Percentiles rank a stretch among this genome's conserved stretches.
These are phyloP conservation scores for Rubia occidens DNA, from an alignment of 305 asterid genomes.

Conservation along the genomic window DNA sequence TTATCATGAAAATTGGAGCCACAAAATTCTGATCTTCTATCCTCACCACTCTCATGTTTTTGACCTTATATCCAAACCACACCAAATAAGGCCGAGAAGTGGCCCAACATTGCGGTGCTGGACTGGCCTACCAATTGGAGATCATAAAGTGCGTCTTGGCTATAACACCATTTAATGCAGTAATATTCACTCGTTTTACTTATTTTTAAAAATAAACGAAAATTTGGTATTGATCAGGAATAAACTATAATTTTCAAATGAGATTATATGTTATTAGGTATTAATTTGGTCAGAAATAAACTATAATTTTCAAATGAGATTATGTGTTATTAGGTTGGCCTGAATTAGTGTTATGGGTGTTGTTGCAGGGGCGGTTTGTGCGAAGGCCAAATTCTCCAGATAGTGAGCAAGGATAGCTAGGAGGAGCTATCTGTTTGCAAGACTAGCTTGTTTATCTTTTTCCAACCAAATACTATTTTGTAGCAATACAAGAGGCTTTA, in stretches of 20 bases:
- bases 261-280: too few relatives aligned
- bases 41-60: background rate
- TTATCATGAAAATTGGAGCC: background rate
- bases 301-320: too few relatives aligned
- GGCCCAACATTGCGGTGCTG: background rate
- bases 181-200: background rate
- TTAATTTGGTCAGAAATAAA: too few relatives aligned
- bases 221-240: too few relatives aligned
- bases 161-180: background rate
- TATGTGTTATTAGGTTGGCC: background rate
- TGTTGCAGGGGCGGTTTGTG: constrained; percentile 68
- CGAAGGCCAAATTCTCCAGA: constrained; percentile 55
- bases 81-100: background rate
- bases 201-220: too few relatives aligned
- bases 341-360: constrained; percentile 7
- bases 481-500: background rate
- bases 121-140: background rate
- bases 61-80: background rate
- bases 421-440: background rate
- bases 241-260: too few relatives aligned
- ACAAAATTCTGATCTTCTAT: constrained; percentile 1
- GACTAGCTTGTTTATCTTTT: background rate
- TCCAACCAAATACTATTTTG: background rate
- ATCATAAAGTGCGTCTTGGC: background rate
- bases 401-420: constrained; percentile 32